These are phyloP conservation scores for Centrapalus pauciflorus DNA, from an alignment of 129 eudicot species.

Conservation along the genomic window DNA sequence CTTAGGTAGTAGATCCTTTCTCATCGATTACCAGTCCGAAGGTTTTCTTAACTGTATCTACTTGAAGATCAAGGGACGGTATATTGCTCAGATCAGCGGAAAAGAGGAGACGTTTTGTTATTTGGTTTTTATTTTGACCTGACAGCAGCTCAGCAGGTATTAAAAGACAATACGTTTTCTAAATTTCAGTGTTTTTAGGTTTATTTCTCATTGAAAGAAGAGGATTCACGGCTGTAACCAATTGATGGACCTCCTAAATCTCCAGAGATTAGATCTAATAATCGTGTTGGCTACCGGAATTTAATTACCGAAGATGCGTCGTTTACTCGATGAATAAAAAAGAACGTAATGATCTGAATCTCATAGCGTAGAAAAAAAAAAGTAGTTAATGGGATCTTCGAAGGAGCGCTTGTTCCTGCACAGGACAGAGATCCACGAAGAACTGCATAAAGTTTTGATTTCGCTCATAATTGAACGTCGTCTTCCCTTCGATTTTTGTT, in stretches of 20 bases:
- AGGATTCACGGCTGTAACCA: slow-evolving; percentile 2
- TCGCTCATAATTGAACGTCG: slow-evolving; percentile 1
- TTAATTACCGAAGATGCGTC: slow-evolving; percentile 12
- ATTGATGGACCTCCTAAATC: slow-evolving; percentile 1
- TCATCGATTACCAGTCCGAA: neutral
- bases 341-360: slow-evolving; percentile 1
- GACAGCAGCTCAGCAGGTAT: slow-evolving; percentile 18
- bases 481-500: slow-evolving; percentile 1
- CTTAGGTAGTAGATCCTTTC: slow-evolving; percentile 12
- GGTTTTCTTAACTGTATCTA: neutral
- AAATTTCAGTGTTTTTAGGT: slow-evolving; percentile 19
- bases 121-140: slow-evolving; percentile 2
- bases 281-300: slow-evolving; percentile 5
- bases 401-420: slow-evolving; percentile 6
- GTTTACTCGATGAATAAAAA: neutral
- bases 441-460: neutral
- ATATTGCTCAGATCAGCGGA: neutral
- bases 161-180: slow-evolving; percentile 15
- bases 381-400: neutral
- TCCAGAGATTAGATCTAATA: slow-evolving; percentile 21
- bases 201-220: neutral
- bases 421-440: slow-evolving; percentile 7
- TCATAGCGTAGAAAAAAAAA: neutral
- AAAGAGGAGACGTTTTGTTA: slow-evolving; percentile 7
- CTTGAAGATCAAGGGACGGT: slow-evolving; percentile 10